These are phyloP conservation scores for Pisolithus sp. DNA, from an alignment of 768 basidiomycete species.

Conservation along the genomic window DNA sequence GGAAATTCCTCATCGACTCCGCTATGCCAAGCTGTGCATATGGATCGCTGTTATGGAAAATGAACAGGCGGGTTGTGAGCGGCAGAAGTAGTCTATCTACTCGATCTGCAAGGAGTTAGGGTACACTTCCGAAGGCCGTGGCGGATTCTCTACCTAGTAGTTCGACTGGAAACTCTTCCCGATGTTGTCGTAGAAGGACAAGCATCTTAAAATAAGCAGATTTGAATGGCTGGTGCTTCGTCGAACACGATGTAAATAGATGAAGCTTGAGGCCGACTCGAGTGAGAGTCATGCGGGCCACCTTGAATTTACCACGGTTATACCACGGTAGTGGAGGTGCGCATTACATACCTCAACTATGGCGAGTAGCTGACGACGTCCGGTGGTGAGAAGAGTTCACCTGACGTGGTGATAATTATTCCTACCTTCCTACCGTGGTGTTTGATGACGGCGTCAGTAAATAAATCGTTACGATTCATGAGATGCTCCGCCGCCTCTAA, in stretches of 20 bases:
- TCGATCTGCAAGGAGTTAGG: constrained; percentile 19
- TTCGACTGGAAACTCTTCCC: constrained; percentile 19
- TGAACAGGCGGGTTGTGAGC: constrained; percentile 25
- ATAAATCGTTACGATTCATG: constrained; percentile 11
- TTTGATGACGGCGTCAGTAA: constrained; percentile 17
- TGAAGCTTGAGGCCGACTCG: constrained; percentile 37
- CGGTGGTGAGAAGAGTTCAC: constrained; percentile 3
- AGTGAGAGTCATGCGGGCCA: constrained; percentile 42
- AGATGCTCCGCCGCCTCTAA: constrained; percentile 24
- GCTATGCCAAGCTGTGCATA: constrained; percentile 30
- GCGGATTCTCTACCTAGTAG: constrained; percentile 19
- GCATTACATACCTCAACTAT: constrained; percentile 42
- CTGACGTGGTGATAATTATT: background rate
- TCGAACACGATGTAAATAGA: constrained; percentile 40
- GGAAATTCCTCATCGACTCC: constrained; percentile 19
- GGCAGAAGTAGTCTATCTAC: constrained; percentile 29
- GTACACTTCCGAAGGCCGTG: constrained; percentile 1
- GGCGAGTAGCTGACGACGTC: constrained; percentile 37
- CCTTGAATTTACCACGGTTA: constrained; percentile 23
- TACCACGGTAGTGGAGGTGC: background rate
- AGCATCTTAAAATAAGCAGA: constrained; percentile 45
- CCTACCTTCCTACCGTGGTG: constrained; percentile 23
- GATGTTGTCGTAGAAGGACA: constrained; percentile 33
- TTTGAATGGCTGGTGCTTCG: constrained; percentile 36
- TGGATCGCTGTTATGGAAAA: constrained; percentile 22